Evolutionary conservation across 805 yeast species (phyloP).

Genomic region (Starmerella etchellsii): DNA sequence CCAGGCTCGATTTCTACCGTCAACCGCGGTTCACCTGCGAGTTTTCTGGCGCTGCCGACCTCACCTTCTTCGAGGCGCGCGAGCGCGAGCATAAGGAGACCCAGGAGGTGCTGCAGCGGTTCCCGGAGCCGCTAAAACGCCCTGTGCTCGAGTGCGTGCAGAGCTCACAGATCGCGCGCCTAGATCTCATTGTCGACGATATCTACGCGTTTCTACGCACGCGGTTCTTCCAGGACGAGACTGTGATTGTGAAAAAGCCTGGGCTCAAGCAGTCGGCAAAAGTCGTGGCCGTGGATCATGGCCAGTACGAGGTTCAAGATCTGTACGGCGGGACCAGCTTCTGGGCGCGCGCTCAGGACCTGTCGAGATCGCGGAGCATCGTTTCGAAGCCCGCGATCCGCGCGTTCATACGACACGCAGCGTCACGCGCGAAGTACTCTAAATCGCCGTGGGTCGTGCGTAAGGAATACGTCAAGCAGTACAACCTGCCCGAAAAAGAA

Average conservation of each 20-base stretch:
- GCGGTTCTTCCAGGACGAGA: conserved; percentile 87
- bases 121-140: conserved; percentile 84
- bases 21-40: conserved; percentile 81
- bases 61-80: conserved; percentile 81
- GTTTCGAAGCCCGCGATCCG: conserved; percentile 85
- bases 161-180: conserved; percentile 64
- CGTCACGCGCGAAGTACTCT: conserved; percentile 62
- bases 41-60: conserved; percentile 83
- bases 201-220: conserved; percentile 64
- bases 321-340: background rate
- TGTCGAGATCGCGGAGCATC: conserved; percentile 69
- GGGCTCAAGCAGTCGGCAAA: conserved; percentile 15
- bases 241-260: conserved; percentile 44
- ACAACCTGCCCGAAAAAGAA: conserved; percentile 35
- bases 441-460: conserved; percentile 97
- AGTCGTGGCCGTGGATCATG: background rate
- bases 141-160: conserved; percentile 81
- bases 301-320: background rate
- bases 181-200: conserved; percentile 79
- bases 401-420: conserved; percentile 70
- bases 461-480: conserved; percentile 56
- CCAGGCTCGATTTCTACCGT: conserved; percentile 30
- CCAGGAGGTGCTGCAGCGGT: conserved; percentile 54
- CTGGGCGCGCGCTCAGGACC: background rate
- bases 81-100: conserved; percentile 47